Evolutionary conservation across 352 stramenopile species (phyloP).

Genomic region (Phytopythium cucurbitacearum): DNA sequence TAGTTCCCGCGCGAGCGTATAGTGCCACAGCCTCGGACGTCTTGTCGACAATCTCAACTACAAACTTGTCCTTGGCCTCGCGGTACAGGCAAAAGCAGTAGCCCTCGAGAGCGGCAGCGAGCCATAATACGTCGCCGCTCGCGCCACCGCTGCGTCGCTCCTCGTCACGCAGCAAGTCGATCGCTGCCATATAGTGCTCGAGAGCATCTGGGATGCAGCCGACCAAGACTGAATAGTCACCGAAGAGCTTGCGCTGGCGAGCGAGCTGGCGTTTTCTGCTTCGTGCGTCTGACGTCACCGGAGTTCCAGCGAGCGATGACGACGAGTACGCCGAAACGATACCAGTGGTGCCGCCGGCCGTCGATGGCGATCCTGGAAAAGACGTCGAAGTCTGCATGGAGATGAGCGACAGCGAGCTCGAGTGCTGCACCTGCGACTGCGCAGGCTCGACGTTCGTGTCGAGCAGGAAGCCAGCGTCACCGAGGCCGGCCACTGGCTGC

Average conservation of each 20-base stretch:
- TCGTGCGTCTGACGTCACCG: slow-evolving; percentile 29
- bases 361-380: background rate
- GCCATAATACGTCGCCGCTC: slow-evolving; percentile 63
- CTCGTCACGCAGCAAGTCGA: slow-evolving; percentile 77
- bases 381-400: background rate
- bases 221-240: slow-evolving; percentile 73
- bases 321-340: slow-evolving; percentile 4
- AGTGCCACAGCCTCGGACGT: slow-evolving; percentile 60
- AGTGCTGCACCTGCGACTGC: slow-evolving; percentile 14
- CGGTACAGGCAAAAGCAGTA: slow-evolving; percentile 59
- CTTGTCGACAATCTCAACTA: slow-evolving; percentile 75
- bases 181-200: slow-evolving; percentile 61
- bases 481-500: slow-evolving; percentile 5
- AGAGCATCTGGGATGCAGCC: slow-evolving; percentile 58
- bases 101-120: slow-evolving; percentile 75
- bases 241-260: slow-evolving; percentile 73
- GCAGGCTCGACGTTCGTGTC: slow-evolving; percentile 74
- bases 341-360: background rate
- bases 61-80: slow-evolving; percentile 48
- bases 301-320: slow-evolving; percentile 17
- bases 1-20: slow-evolving; percentile 61
- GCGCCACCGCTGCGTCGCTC: slow-evolving; percentile 52
- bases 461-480: slow-evolving; percentile 48
- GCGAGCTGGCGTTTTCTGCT: slow-evolving; percentile 46
- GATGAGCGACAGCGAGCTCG: slow-evolving; percentile 20